These are phyloP conservation scores for Pseudogymnoascus sp. DNA, from an alignment of 2,329 filamentous ascomycete genomes.

Conservation along the genomic window DNA sequence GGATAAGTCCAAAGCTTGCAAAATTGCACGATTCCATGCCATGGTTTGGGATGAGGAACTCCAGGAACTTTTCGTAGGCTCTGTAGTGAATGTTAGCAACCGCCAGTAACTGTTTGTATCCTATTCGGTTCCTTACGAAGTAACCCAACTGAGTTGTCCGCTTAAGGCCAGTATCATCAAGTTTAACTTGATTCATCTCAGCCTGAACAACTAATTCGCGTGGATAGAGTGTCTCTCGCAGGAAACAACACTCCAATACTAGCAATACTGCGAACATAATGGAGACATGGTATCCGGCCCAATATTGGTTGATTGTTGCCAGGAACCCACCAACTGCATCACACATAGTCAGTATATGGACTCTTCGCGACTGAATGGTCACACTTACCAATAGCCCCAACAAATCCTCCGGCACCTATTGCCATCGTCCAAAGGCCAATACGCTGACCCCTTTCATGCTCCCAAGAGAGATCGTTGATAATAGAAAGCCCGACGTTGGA, in stretches of 20 bases:
- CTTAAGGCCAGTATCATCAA: background rate
- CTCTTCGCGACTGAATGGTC: background rate
- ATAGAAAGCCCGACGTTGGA: conserved; percentile 47
- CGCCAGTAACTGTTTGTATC: background rate
- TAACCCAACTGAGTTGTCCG: conserved; percentile 19
- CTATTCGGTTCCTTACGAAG: conserved; percentile 30
- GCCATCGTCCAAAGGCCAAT: conserved; percentile 50
- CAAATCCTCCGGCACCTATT: conserved; percentile 42
- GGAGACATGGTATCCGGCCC: conserved; percentile 47
- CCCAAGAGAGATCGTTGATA: conserved; percentile 47
- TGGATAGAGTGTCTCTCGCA: conserved; percentile 50
- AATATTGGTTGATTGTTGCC: conserved; percentile 37
- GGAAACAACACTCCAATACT: conserved; percentile 38
- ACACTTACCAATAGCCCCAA: conserved; percentile 37
- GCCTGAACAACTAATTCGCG: conserved; percentile 22
- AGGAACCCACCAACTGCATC: conserved; percentile 42
- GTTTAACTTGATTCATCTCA: background rate
- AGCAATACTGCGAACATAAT: conserved; percentile 44
- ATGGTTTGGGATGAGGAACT: conserved; percentile 42
- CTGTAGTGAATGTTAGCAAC: conserved; percentile 31
- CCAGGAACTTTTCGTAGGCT: conserved; percentile 41
- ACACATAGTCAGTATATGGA: background rate
- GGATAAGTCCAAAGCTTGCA: conserved; percentile 38
- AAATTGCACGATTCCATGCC: conserved; percentile 39
- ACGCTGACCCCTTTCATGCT: conserved; percentile 46